These are phyloP conservation scores for Colletotrichum karsti DNA, from an alignment of 2,329 filamentous ascomycete genomes.

Conservation along the genomic window DNA sequence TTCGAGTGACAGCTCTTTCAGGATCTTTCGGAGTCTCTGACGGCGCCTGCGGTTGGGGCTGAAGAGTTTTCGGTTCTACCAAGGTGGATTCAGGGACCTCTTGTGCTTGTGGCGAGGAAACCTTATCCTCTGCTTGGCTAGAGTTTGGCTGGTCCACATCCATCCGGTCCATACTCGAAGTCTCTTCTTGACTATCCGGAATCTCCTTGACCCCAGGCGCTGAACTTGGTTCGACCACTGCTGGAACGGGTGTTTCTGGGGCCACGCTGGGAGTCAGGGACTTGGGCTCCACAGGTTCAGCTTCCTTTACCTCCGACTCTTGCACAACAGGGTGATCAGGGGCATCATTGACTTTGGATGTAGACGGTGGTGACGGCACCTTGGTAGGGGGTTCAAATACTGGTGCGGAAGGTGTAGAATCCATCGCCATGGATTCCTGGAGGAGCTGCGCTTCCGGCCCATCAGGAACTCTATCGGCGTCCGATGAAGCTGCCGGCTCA, in stretches of 20 bases:
- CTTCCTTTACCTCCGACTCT: not conserved
- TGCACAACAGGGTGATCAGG: not conserved
- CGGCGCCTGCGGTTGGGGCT: constrained; percentile 30
- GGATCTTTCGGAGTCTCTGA: constrained; percentile 34
- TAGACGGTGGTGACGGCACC: not conserved
- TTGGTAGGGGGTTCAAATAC: constrained; percentile 21
- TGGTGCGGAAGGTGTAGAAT: constrained; percentile 19
- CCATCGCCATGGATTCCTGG: constrained; percentile 47
- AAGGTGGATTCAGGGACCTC: not conserved
- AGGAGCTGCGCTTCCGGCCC: constrained; percentile 54
- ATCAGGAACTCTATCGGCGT: constrained; percentile 32
- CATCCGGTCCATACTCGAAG: constrained; percentile 40
- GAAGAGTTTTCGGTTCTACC: constrained; percentile 3
- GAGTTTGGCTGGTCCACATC: constrained; percentile 39
- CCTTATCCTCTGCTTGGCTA: constrained; percentile 27
- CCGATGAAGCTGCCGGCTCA: constrained; percentile 5
- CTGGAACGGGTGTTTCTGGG: not conserved
- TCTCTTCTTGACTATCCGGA: constrained; percentile 46
- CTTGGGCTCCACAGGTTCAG: not conserved
- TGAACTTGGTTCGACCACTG: not conserved
- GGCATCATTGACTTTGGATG: not conserved
- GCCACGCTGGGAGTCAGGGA: not conserved
- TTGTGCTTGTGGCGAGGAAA: not conserved
- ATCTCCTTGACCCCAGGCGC: constrained; percentile 34
- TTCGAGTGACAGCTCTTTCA: constrained; percentile 71